Base-by-base conservation (phyloP, 2,329 filamentous ascomycete species). In the Diaporthe caulivora region DNA sequence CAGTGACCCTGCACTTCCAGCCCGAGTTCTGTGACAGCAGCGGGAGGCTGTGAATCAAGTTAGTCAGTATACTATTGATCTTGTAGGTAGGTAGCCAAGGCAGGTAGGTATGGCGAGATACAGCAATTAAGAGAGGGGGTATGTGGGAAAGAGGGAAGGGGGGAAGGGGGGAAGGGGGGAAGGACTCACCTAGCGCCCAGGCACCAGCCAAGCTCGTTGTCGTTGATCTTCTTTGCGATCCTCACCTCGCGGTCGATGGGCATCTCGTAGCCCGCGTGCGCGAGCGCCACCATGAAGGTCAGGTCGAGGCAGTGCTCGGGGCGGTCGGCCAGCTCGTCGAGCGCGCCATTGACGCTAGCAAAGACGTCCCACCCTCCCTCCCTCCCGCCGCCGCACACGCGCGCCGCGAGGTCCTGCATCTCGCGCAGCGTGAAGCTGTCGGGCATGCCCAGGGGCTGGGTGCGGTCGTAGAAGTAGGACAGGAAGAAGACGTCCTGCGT, bases 211-310 rank as follows among this genome's bases (percentile, higher is more conserved):
- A 99, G 86, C 86, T 99, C 97, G 83, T 98, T 98, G 72, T 92
- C 92, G 86, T 97, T 96, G 81, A 99, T 97, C 89, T 98, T 98
- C 93, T 99, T 99, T 74, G 96, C 97, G 81, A 98, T 97, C 88
- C 94, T 96, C 77, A 99, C 95, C 84, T 99, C 97, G 51, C 97
- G 90, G 78, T 98, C 94, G 79, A 98, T 92, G 5, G 96, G 96
- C 95, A 99, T 98, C 78, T 98, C 97, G 80, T 99, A 99, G 3
- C 97, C 97, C 8, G 95, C 97, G 84, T 98, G 95, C 71, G 98
- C 86, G 72, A 99, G 87, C 34, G 94, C 94, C 79, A 97, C 86
- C 95, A 98, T 98, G 81, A 98, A 99, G 86, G 94, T 99, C 78
- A 99, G 86, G 83, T 99, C 97, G 79, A 99, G 86, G 84, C 97